These are phyloP conservation scores for Biscutella auriculata DNA, from an alignment of 441 rosid species.

Conservation along the genomic window DNA sequence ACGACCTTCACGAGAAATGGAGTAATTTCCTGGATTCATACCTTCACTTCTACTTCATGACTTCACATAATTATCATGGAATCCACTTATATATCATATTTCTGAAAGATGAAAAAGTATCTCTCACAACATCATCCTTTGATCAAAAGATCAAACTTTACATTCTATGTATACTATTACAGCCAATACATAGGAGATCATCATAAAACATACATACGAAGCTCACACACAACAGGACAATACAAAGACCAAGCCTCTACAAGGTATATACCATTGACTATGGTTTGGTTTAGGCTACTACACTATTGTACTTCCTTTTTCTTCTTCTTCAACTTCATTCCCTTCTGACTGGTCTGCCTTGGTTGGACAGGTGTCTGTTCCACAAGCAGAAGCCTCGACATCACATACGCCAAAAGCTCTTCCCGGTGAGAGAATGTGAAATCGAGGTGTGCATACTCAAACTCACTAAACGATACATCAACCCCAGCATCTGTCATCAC, in stretches of 20 bases:
- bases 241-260: constrained; percentile 14
- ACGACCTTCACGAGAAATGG: background rate
- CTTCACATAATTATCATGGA: background rate
- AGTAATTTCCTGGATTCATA: background rate
- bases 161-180: constrained; percentile 6
- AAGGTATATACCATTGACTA: background rate
- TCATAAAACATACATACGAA: constrained; percentile 7
- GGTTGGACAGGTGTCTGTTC: constrained; percentile 26
- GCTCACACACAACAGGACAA: constrained; percentile 11
- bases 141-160: constrained; percentile 9
- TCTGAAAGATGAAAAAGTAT: background rate
- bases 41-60: background rate
- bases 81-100: background rate
- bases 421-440: constrained; percentile 86
- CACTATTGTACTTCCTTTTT: constrained; percentile 17
- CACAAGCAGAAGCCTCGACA: constrained; percentile 66
- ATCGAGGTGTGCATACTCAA: constrained; percentile 92
- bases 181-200: background rate
- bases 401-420: constrained; percentile 67
- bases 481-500: constrained; percentile 60
- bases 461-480: constrained; percentile 59
- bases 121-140: background rate
- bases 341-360: constrained; percentile 23
- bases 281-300: constrained; percentile 4
- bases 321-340: constrained; percentile 38